Evolutionary conservation across 2,329 filamentous ascomycete species (phyloP).

Genomic region (Herpotrichia juniperi): DNA sequence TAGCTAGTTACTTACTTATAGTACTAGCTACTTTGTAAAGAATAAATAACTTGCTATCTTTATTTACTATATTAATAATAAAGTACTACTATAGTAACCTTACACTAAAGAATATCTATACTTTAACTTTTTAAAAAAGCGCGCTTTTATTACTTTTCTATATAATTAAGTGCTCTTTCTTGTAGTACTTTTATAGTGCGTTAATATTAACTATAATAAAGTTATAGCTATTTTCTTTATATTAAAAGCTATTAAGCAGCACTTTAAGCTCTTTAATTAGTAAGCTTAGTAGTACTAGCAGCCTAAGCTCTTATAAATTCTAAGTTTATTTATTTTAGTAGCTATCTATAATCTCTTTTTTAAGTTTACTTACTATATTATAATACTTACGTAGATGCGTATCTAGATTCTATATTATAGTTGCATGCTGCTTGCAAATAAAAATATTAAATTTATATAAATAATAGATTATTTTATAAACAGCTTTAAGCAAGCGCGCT

Average conservation of each 20-base stretch:
- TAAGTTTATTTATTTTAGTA: not conserved
- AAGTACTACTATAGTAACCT: not conserved
- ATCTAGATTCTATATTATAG: not conserved
- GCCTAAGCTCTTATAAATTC: not conserved
- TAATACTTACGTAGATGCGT: not conserved
- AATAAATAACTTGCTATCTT: not conserved
- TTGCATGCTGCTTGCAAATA: not conserved
- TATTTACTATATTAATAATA: conserved; percentile 1
- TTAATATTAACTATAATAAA: conserved; percentile 1
- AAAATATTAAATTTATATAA: not conserved
- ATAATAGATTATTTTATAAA: not conserved
- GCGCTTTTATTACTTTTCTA: not conserved
- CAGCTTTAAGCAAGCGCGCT: not conserved
- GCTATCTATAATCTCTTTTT: not conserved
- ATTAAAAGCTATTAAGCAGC: not conserved
- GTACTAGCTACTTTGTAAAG: not conserved
- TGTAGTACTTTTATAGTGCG: not conserved
- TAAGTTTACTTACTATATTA: not conserved
- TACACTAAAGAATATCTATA: not conserved
- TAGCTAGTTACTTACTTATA: not conserved
- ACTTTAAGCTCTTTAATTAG: not conserved
- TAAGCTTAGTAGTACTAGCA: not conserved
- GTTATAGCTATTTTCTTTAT: not conserved
- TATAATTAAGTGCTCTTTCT: not conserved
- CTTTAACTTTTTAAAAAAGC: not conserved